A percentile compares a stretch with the other conserved stretches of the same genome.
These are phyloP conservation scores for Peziza echinospora DNA, from an alignment of 495 filamentous ascomycete genomes.

Conservation along the genomic window DNA sequence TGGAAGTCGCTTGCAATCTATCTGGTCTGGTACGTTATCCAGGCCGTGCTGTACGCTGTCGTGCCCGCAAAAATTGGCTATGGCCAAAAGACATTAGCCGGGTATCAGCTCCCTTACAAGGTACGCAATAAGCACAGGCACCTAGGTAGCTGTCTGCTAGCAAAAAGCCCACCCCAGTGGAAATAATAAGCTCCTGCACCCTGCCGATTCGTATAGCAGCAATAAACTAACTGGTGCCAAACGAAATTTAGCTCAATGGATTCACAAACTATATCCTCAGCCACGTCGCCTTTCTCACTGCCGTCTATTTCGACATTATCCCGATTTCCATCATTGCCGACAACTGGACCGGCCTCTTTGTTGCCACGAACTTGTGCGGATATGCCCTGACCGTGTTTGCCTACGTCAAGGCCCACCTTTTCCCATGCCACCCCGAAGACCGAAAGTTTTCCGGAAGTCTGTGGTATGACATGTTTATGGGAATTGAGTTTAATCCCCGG, in stretches of 20 bases:
- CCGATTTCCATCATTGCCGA: background rate
- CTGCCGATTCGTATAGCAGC: no score
- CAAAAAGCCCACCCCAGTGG: no score
- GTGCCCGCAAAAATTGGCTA: background rate
- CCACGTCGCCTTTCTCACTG: background rate
- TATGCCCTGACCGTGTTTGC: background rate
- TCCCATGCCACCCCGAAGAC: background rate
- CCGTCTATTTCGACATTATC: background rate
- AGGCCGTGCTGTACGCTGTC: background rate
- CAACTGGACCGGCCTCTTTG: background rate
- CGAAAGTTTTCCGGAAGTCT: background rate
- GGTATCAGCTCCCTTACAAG: background rate
- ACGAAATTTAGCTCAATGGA: background rate
- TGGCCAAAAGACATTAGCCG: background rate
- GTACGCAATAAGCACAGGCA: no score
- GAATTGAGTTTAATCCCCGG: slow-evolving; percentile 87
- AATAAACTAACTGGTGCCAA: no score
- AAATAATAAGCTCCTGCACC: no score
- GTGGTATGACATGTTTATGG: slow-evolving; percentile 78
- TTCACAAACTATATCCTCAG: background rate
- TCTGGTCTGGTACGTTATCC: background rate
- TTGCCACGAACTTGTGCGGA: background rate
- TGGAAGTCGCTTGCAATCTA: background rate
- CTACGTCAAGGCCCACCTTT: background rate
- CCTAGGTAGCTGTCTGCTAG: no score